Base-by-base conservation (phyloP, 2,329 filamentous ascomycete species). In the Fusarium pseudoanthophilum region DNA sequence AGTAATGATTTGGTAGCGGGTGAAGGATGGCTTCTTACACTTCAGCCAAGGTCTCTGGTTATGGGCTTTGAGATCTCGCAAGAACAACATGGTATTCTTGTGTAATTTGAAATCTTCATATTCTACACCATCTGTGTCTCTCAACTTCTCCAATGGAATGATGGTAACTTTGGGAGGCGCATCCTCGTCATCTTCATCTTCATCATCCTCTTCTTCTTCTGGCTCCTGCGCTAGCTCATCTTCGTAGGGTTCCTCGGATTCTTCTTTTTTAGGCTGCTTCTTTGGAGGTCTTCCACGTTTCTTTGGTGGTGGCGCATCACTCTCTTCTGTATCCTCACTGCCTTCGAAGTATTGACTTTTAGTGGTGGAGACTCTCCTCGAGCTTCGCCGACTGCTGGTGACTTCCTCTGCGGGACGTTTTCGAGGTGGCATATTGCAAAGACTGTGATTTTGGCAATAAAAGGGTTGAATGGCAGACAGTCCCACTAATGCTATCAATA, bases 21-120 rank as follows among this genome's bases (percentile, higher is more conserved):
- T 14, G 18, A 21, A n/a, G 42, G 26, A 2, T 32, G 30, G 56
- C 39, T 34, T 30, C 60, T 55, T 48, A 90, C 88, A 82, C 75
- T 90, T 90, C 11, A 91, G 82, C 90, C 90, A 92, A 2, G 83
- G 77, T 36, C 90, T 83, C 66, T 86, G 82, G 74, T 92, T 92
- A 75, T 91, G 88, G 18, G 83, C 86, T 77, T 88, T 90, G 42
- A 92, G 83, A 59, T 91, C 89, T 45, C 80, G 82, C 43, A 92
- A 82, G 74, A 91, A 91, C 4, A 85, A 80, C 51, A 91, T 69
- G 0, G 89, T 91, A 68, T 91, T 91, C 34, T 83, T 83, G 73
- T 91, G 89, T 9, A 91, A 68, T 32, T 81, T 85, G 28, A 85
- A 80, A 42, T 89, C 87, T 39, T 84, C 83, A 66, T 91, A 91